phyloP scores from a whole-genome alignment of 805 yeast species.

The Priceomyces castillae region DNA sequence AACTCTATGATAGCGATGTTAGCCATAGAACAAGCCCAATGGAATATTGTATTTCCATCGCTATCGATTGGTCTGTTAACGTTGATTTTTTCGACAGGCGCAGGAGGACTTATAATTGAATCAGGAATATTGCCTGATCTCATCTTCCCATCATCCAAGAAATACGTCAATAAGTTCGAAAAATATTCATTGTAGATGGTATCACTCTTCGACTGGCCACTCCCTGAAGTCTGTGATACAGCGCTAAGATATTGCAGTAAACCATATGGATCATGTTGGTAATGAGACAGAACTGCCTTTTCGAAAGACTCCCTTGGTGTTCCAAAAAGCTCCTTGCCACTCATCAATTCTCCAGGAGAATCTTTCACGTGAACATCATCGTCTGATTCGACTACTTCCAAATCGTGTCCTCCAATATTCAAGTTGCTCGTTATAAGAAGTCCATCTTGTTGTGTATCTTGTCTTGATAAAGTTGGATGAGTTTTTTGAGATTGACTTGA shows the following conservation, averaged over 20 bases:
- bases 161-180: conserved; percentile 47
- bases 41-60: conserved; percentile 88
- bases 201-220: conserved; percentile 14
- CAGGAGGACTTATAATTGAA: conserved; percentile 55
- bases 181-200: conserved; percentile 37
- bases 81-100: conserved; percentile 50
- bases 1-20: conserved; percentile 65
- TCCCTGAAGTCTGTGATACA: conserved; percentile 9
- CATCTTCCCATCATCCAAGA: conserved; percentile 44
- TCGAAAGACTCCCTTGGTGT: conserved; percentile 39
- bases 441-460: conserved; percentile 42
- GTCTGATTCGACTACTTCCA: conserved; percentile 24
- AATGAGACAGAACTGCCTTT: conserved; percentile 22
- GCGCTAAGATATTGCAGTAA: conserved; percentile 38
- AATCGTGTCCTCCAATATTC: conserved; percentile 36
- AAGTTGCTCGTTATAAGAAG: conserved; percentile 30
- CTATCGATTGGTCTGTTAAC: conserved; percentile 90
- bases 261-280: conserved; percentile 35
- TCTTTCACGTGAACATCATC: conserved; percentile 14
- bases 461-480: conserved; percentile 25
- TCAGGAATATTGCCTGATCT: conserved; percentile 25
- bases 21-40: conserved; percentile 94
- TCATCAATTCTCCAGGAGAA: conserved; percentile 33
- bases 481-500: conserved; percentile 11
- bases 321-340: conserved; percentile 41